A percentile compares a stretch with the other conserved stretches of the same genome.
These are phyloP conservation scores for Phoma sp. DNA, from an alignment of 2,329 filamentous ascomycete species.

Conservation along the genomic window DNA sequence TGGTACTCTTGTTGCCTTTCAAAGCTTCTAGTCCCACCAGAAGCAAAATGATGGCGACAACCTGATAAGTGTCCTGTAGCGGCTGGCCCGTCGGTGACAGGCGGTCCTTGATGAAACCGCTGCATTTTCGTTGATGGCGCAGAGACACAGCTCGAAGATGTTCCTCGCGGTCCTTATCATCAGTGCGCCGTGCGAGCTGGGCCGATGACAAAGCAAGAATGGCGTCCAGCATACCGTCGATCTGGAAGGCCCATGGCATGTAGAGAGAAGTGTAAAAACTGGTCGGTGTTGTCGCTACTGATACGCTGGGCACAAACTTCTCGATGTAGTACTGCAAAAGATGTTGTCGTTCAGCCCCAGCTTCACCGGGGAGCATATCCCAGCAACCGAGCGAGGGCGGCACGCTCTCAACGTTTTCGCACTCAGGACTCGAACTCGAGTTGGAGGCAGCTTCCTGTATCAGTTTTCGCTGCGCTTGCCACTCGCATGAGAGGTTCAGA, in stretches of 20 bases:
- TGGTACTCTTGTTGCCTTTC: conserved; percentile 42
- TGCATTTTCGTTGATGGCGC: conserved; percentile 43
- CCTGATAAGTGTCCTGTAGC: conserved; percentile 40
- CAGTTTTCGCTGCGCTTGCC: conserved; percentile 41
- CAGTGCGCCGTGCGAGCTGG: conserved; percentile 41
- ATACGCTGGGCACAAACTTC: conserved; percentile 46
- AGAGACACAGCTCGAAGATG: conserved; percentile 38
- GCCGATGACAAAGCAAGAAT: conserved; percentile 45
- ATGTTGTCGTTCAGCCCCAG: conserved; percentile 35
- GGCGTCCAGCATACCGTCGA: conserved; percentile 45
- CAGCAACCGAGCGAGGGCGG: conserved; percentile 36
- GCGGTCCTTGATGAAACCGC: conserved; percentile 41
- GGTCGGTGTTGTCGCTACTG: conserved; percentile 42
- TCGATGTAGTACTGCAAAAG: conserved; percentile 46
- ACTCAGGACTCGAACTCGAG: conserved; percentile 23
- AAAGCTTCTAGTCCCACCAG: conserved; percentile 45
- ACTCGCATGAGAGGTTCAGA: conserved; percentile 45
- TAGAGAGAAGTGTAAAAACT: conserved; percentile 47
- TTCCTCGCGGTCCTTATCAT: conserved; percentile 34
- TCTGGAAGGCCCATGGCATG: conserved; percentile 46
- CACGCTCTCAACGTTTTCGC: conserved; percentile 23
- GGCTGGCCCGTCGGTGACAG: conserved; percentile 34
- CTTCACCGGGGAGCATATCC: conserved; percentile 38
- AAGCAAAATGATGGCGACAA: conserved; percentile 43
- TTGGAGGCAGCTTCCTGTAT: conserved; percentile 13